A percentile compares a stretch with the other conserved stretches of the same genome.
These are phyloP conservation scores for Colletotrichum eremochloae DNA, from an alignment of 2,329 filamentous ascomycete genomes.

Conservation along the genomic window DNA sequence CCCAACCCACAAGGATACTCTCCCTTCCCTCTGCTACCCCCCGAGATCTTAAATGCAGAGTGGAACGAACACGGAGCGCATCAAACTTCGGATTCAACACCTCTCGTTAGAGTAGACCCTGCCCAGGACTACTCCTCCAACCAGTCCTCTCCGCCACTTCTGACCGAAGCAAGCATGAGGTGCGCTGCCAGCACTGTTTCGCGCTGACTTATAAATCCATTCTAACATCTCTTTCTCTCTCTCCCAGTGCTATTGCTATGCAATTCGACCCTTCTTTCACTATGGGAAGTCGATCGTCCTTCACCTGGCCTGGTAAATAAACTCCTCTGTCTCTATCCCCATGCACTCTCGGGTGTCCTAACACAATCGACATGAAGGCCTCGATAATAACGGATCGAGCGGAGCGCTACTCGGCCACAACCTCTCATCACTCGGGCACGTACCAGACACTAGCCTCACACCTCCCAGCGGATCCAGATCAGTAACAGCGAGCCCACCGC, in stretches of 20 bases:
- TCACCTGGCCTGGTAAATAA: slow-evolving; percentile 63
- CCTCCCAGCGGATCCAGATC: slow-evolving; percentile 65
- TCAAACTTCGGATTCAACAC: slow-evolving; percentile 43
- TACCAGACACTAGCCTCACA: slow-evolving; percentile 65
- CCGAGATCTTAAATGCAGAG: slow-evolving; percentile 48
- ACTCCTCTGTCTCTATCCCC: background rate
- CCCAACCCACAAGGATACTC: slow-evolving; percentile 46
- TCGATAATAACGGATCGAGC: slow-evolving; percentile 48
- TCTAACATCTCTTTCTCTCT: slow-evolving; percentile 29
- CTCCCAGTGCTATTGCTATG: slow-evolving; percentile 61
- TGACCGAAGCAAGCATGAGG: slow-evolving; percentile 54
- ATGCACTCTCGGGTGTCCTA: background rate
- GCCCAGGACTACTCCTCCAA: slow-evolving; percentile 48
- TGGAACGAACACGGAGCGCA: slow-evolving; percentile 48
- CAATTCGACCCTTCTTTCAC: slow-evolving; percentile 65
- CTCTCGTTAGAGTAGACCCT: slow-evolving; percentile 52
- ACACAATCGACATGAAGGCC: slow-evolving; percentile 43
- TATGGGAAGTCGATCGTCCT: slow-evolving; percentile 65
- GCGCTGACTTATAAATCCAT: slow-evolving; percentile 41
- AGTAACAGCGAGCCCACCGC: slow-evolving; percentile 70
- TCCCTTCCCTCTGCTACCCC: slow-evolving; percentile 48
- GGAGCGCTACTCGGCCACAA: slow-evolving; percentile 58
- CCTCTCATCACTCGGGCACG: slow-evolving; percentile 59
- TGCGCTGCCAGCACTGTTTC: slow-evolving; percentile 44
- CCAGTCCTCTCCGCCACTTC: slow-evolving; percentile 40